These are phyloP conservation scores for Coriaria nepalensis DNA, from an alignment of 306 rosid species.

Conservation along the genomic window DNA sequence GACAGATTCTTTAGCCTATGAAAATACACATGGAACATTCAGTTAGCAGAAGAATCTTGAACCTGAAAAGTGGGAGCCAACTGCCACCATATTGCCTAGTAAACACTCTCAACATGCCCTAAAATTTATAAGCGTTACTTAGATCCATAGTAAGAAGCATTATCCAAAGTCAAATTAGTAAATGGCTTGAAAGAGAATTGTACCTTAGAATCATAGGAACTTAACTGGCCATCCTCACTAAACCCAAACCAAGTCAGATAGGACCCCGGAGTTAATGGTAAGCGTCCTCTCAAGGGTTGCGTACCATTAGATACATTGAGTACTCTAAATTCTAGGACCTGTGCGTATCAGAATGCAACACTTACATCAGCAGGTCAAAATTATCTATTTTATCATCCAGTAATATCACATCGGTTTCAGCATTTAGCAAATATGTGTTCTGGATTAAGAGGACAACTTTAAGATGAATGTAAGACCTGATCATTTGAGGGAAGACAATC, in stretches of 20 bases:
- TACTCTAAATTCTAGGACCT: slow-evolving; percentile 64
- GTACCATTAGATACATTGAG: slow-evolving; percentile 42
- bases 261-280: slow-evolving; percentile 86
- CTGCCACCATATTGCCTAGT: slow-evolving; percentile 77
- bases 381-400: not conserved
- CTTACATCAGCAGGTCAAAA: slow-evolving; percentile 10
- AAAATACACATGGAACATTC: not conserved
- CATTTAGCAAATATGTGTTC: slow-evolving; percentile 4
- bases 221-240: slow-evolving; percentile 73
- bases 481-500: slow-evolving; percentile 56
- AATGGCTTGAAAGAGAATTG: slow-evolving; percentile 6
- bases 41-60: slow-evolving; percentile 13
- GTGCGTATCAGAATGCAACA: slow-evolving; percentile 21
- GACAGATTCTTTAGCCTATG: not conserved
- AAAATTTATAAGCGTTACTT: slow-evolving; percentile 6
- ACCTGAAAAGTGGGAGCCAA: slow-evolving; percentile 97
- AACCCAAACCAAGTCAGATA: slow-evolving; percentile 78
- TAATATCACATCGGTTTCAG: too few relatives aligned
- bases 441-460: not conserved
- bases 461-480: slow-evolving; percentile 38
- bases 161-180: slow-evolving; percentile 4
- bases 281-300: slow-evolving; percentile 43
- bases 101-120: slow-evolving; percentile 80
- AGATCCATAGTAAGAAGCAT: slow-evolving; percentile 12
- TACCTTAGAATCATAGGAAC: slow-evolving; percentile 92